Percentiles rank a stretch among this genome's conserved stretches.
Conservation (phyloP, 2,329 filamentous ascomycete species). For the Dactylellina sp. region DNA sequence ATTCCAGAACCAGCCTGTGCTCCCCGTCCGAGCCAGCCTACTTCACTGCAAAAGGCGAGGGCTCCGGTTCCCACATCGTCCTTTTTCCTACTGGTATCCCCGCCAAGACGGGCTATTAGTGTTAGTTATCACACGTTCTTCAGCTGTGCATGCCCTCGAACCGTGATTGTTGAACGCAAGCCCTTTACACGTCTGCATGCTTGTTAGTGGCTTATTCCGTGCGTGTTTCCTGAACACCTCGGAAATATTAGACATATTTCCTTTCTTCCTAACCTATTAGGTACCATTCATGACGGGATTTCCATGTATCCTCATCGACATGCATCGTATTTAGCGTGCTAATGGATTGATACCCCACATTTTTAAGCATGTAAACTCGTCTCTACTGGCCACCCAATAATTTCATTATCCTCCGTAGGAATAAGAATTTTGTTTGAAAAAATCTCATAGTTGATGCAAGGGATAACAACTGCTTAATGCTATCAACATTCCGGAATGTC, state of each 20-base stretch:
- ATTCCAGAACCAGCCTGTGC: slow-evolving; percentile 25
- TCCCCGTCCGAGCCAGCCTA: slow-evolving; percentile 27
- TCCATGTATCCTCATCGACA: slow-evolving; percentile 5
- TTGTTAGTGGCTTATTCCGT: slow-evolving; percentile 32
- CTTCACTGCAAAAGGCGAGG: slow-evolving; percentile 23
- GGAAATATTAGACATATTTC: slow-evolving; percentile 28
- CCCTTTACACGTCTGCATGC: slow-evolving; percentile 7
- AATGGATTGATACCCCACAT: slow-evolving; percentile 31
- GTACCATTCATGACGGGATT: slow-evolving; percentile 10
- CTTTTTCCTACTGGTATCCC: slow-evolving; percentile 7
- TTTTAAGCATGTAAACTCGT: slow-evolving; percentile 18
- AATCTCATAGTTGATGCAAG: too few relatives aligned
- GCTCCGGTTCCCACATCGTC: neutral
- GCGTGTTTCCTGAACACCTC: slow-evolving; percentile 30
- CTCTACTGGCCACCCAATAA: too few relatives aligned
- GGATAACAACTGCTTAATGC: too few relatives aligned
- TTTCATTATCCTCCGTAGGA: too few relatives aligned
- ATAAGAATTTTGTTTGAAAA: too few relatives aligned
- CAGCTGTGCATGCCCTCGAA: slow-evolving; percentile 13
- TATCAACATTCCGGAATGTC: too few relatives aligned
- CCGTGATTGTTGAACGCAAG: neutral
- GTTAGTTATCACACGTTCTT: slow-evolving; percentile 16
- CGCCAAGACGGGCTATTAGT: slow-evolving; percentile 41
- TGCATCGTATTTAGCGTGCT: slow-evolving; percentile 4
- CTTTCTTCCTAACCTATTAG: slow-evolving; percentile 39